Evolutionary conservation across 75 land plant species (phyloP).

Genomic region (Pinus albicaulis): DNA sequence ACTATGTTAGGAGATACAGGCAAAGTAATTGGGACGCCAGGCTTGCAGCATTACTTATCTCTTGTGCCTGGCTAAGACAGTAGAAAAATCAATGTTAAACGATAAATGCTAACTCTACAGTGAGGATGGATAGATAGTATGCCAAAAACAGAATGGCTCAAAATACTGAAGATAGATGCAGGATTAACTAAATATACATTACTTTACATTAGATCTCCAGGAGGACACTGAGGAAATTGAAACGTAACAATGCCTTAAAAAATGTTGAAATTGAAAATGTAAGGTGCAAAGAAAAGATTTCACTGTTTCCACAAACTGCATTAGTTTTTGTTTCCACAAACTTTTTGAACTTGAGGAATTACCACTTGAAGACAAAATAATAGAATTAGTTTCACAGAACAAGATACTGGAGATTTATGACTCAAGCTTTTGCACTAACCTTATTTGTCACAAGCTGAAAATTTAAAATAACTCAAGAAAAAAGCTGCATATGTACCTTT

Average conservation of each 20-base stretch:
- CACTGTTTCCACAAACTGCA: background rate
- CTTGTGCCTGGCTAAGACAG: background rate
- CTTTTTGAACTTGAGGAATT: background rate
- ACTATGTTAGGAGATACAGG: background rate
- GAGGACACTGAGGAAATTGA: background rate
- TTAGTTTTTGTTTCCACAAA: background rate
- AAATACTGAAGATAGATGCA: background rate
- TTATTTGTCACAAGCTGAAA: background rate
- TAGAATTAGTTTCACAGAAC: background rate
- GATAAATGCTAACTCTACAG: background rate
- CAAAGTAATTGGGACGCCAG: background rate
- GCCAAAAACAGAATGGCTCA: background rate
- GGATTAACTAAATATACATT: background rate
- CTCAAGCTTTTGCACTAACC: background rate
- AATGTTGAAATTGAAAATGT: background rate
- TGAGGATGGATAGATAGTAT: background rate
- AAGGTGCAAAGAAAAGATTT: background rate
- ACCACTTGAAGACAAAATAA: background rate
- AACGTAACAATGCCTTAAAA: background rate
- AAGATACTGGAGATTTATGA: background rate
- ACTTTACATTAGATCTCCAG: background rate
- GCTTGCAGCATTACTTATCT: background rate
- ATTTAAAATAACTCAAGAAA: background rate
- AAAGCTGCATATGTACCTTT: slow-evolving; percentile 33
- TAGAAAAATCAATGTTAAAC: background rate